Evolutionary conservation across 495 filamentous ascomycete species (phyloP), one percentile per base, ranked within the genome.

Genomic region (Collariella sp.): DNA sequence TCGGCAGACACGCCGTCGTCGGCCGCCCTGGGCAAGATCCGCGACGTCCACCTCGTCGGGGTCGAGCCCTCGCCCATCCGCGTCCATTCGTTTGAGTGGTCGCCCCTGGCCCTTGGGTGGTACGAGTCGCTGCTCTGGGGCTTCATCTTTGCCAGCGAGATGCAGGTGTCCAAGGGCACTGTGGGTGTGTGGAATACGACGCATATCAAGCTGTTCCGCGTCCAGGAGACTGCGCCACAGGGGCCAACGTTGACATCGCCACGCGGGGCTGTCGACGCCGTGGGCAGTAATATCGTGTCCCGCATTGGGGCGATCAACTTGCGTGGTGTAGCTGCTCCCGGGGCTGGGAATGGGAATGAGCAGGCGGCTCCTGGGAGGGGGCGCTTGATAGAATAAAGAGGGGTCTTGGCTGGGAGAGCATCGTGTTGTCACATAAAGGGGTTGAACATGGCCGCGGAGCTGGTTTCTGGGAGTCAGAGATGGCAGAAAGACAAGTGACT

Each of bases 171-270:
- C 1, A 88, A 83, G 67, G 93, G 93, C 29, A 91, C 87, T 1
- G 85, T 89, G n/a, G 91, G 93, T 15, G 83, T 97, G 2, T 98
- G 93, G 93, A 96, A 95, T 59, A 85, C 88, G 16, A 97, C 94
- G 5, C 70, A 70, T 1, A 89, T 98, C 63, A 85, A 85, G 62
- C 74, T 98, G 16, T 97, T 98, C 72, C 83, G 79, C 50, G 91
- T 98, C 12, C 89, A 96, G 66, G 86, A 95, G 62, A 84, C 83
- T 23, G 86, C 82, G 2, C 78, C 84, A 6, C 80, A 87, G 58
- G 88, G 89, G 0, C 91, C 91, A 6, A 87, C 84, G 9, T 68
- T 98, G 39, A 80, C 88, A 35, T 85, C 83, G 18, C 93, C 93
- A 0, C 80, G 89, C 57, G 93, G 93, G 3, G 93, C 91, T 0